A percentile compares a stretch with the other conserved stretches of the same genome.
These are phyloP conservation scores for Cytospora mali DNA, from an alignment of 2,329 filamentous ascomycete species.

Conservation along the genomic window DNA sequence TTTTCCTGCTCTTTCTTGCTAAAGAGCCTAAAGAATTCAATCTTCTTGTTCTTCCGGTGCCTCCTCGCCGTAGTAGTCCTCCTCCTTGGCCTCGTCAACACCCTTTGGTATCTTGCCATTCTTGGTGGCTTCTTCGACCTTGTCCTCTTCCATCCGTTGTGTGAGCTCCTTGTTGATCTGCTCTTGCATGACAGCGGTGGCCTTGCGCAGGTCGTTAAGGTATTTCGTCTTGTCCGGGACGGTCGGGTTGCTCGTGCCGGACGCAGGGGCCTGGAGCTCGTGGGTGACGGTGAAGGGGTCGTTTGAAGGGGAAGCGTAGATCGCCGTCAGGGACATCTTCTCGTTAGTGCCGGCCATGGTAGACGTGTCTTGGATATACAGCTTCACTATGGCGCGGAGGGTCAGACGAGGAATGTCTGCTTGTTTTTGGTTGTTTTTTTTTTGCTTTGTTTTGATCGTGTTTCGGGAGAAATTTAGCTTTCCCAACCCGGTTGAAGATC, in stretches of 20 bases:
- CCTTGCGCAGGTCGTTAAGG: conserved; percentile 60
- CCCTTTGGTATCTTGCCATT: conserved; percentile 32
- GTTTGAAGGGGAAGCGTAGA: conserved; percentile 57
- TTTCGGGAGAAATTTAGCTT: neutral
- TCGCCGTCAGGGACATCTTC: conserved; percentile 45
- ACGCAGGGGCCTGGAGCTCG: conserved; percentile 40
- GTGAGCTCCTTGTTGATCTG: conserved; percentile 73
- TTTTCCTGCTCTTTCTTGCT: conserved; percentile 6
- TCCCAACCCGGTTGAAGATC: neutral
- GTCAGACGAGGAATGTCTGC: conserved; percentile 11
- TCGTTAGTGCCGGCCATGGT: conserved; percentile 25
- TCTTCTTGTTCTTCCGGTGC: conserved; percentile 69
- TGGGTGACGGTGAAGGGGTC: conserved; percentile 48
- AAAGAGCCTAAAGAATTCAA: conserved; percentile 24
- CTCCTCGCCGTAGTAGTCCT: conserved; percentile 87
- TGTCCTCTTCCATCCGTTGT: conserved; percentile 73
- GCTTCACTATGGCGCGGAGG: conserved; percentile 17
- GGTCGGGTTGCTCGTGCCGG: conserved; percentile 33
- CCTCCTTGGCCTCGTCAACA: conserved; percentile 61
- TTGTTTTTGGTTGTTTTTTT: neutral
- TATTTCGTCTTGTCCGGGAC: conserved; percentile 59
- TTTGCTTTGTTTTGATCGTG: neutral
- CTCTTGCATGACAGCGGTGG: conserved; percentile 62
- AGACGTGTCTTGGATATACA: conserved; percentile 21
- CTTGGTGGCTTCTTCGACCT: conserved; percentile 47